These are phyloP conservation scores for Leccinum solheimii DNA, from an alignment of 1,284 basidiomycete species.

Conservation along the genomic window DNA sequence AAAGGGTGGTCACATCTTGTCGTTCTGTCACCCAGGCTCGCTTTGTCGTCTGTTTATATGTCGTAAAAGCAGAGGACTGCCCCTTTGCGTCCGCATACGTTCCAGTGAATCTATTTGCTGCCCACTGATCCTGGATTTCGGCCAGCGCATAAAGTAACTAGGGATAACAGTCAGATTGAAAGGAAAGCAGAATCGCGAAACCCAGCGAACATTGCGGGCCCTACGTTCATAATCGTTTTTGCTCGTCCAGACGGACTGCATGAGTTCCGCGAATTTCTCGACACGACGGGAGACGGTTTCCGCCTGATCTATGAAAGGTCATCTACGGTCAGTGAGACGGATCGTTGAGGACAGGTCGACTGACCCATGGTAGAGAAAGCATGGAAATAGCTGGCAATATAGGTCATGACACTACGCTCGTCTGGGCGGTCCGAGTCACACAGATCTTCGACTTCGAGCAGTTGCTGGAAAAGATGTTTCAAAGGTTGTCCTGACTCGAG, in stretches of 20 bases:
- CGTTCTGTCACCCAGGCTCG: constrained; percentile 88
- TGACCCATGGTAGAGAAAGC: constrained; percentile 95
- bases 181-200: not conserved
- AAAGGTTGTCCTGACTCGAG: constrained; percentile 3
- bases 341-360: constrained; percentile 22
- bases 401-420: constrained; percentile 95
- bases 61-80: constrained; percentile 72
- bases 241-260: constrained; percentile 86
- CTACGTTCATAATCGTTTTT: constrained; percentile 95
- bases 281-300: constrained; percentile 93
- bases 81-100: constrained; percentile 83
- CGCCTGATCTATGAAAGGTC: constrained; percentile 72
- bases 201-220: constrained; percentile 60
- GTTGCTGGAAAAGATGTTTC: constrained; percentile 55
- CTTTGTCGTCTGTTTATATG: constrained; percentile 87
- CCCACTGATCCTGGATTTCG: constrained; percentile 68
- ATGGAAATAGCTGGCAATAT: constrained; percentile 96
- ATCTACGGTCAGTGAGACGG: not conserved
- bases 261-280: constrained; percentile 94
- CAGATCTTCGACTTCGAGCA: constrained; percentile 96
- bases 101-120: constrained; percentile 59
- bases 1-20: constrained; percentile 85
- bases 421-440: constrained; percentile 88
- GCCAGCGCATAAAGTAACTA: constrained; percentile 68
- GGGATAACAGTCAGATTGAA: constrained; percentile 12